These are phyloP conservation scores for Coprinopsis strossmayeri DNA, from an alignment of 768 basidiomycete genomes.

Conservation along the genomic window DNA sequence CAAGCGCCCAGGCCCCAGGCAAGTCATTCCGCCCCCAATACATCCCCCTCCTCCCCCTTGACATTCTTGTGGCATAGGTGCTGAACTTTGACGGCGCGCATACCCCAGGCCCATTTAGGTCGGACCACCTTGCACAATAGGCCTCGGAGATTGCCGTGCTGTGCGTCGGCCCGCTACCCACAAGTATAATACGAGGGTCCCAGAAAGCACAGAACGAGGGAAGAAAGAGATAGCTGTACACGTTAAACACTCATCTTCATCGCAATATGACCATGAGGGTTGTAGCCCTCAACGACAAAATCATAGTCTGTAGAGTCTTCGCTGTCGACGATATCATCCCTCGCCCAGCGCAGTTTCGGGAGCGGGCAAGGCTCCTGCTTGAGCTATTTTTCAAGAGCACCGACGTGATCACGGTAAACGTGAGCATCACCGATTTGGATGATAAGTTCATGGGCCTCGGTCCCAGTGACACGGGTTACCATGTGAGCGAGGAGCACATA, in stretches of 20 bases:
- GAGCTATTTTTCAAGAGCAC: slow-evolving; percentile 79
- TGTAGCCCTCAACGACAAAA: slow-evolving; percentile 81
- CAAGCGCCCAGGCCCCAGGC: too few species aligned
- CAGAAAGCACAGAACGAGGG: too few species aligned
- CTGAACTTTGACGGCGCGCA: too few species aligned
- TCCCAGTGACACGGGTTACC: slow-evolving; percentile 89
- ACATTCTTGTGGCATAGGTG: too few species aligned
- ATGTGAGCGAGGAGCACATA: slow-evolving; percentile 97
- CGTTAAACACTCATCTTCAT: slow-evolving; percentile 93
- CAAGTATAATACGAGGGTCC: too few species aligned
- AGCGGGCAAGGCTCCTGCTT: slow-evolving; percentile 73
- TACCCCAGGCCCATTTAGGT: too few species aligned
- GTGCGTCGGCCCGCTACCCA: too few species aligned
- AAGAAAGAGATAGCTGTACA: not conserved
- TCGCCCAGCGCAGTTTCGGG: slow-evolving; percentile 71
- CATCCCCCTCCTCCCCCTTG: too few species aligned
- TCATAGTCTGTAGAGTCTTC: slow-evolving; percentile 81
- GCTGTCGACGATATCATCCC: slow-evolving; percentile 59
- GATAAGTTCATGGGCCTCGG: slow-evolving; percentile 82
- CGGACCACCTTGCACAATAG: too few species aligned
- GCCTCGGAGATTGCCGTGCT: too few species aligned
- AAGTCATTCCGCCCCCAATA: too few species aligned
- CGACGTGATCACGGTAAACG: slow-evolving; percentile 89
- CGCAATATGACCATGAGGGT: slow-evolving; percentile 73
- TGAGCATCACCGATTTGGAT: slow-evolving; percentile 98